Conservation (phyloP, 169 alveolate species). For the Hepatocystis sp. region DNA sequence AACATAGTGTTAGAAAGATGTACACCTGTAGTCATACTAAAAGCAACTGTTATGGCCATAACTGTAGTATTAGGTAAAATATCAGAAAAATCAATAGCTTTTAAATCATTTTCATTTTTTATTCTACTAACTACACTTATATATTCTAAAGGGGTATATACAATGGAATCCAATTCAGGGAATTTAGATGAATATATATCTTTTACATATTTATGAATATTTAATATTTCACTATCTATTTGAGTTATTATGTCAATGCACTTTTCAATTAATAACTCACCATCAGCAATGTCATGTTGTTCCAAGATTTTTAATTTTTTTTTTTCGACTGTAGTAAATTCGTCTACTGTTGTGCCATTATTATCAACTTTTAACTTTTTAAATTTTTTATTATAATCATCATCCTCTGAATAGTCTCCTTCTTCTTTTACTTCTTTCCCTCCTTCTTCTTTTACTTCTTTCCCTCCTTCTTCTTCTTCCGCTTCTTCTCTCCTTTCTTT, state of each 20-base stretch:
- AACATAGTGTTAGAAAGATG: conserved; percentile 68
- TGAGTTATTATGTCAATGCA: conserved; percentile 84
- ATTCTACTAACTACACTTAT: conserved; percentile 90
- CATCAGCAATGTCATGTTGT: conserved; percentile 65
- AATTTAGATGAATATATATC: conserved; percentile 89
- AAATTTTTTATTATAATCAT: too few relatives aligned
- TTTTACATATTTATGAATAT: conserved; percentile 87
- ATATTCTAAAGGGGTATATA: conserved; percentile 89
- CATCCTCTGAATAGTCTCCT: conserved; percentile 2
- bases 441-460: background rate
- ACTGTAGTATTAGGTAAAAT: conserved; percentile 89
- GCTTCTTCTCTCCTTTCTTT: conserved; percentile 18
- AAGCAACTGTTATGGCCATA: conserved; percentile 93
- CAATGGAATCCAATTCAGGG: conserved; percentile 91
- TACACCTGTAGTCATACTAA: conserved; percentile 87
- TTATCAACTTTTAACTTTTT: too few relatives aligned
- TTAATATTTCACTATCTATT: conserved; percentile 87
- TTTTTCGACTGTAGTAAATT: too few relatives aligned
- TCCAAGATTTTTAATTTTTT: too few relatives aligned
- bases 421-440: background rate
- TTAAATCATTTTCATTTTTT: conserved; percentile 86
- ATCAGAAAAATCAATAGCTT: conserved; percentile 85
- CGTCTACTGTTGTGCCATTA: too few relatives aligned
- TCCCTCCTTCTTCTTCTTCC: conserved; percentile 1
- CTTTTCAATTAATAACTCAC: conserved; percentile 82